Evolutionary conservation across 1,284 basidiomycete species (phyloP), one percentile per base, ranked within the genome.

Genomic region (Leccinum subspadiceum): DNA sequence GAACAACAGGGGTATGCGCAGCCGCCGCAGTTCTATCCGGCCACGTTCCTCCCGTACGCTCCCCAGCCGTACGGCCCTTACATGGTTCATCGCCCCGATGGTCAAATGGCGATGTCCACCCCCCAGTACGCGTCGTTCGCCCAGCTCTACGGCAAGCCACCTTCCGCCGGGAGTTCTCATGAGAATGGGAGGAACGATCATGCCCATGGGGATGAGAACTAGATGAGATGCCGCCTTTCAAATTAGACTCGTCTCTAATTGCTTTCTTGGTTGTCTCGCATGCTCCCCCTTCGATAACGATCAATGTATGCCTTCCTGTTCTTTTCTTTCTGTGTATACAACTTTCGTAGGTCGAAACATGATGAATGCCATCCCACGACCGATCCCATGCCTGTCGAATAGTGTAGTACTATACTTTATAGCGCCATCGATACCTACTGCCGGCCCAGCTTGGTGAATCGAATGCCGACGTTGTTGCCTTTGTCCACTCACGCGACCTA

Each of bases 51-150:
- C 60, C 71, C 80, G 52, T 79, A 73, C 58, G 71, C 77, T 35
- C 80, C 80, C 54, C 78, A 77, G 66, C 76, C 77, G 54, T 84
- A 84, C 68, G 76, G 77, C 10, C 77, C 77, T 20, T 84, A 83
- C 72, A 77, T 84, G 73, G 74, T 84, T 60, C 74, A 78, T 64
- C 74, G 78, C 59, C 78, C 79, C 50, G 79, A 79, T 63, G 70
- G 73, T 5, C 78, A 76, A 64, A 73, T 78, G 58, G 59, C 70
- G 24, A 71, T 78, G 66, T 50, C 65, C 24, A n/a, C 65, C 0
- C 73, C 74, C 9, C 71, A 70, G 57, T 77, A 79, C 62, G 69
- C 76, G 50, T 61, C 76, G 5, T 79, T 76, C 56, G 58, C 75
- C 8, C 72, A 73, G 3, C 63, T 76, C 52, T 76, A 75, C 41